Conservation (phyloP, 228 moss, liverwort and hornwort genomes). For the Sphagnum fallax region DNA sequence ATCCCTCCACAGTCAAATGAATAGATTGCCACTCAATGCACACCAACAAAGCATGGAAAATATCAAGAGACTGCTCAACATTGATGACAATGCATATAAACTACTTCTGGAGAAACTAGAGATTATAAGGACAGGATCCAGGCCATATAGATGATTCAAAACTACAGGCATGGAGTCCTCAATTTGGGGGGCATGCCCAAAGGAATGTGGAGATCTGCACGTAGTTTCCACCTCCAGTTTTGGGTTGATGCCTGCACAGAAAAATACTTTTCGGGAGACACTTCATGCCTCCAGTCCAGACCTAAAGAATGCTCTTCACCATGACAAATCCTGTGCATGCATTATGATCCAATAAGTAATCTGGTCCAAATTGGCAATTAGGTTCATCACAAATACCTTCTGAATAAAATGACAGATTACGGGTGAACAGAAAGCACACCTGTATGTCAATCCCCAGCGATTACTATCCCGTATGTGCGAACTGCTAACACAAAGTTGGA, state of each 20-base stretch:
- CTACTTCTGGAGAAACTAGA: too few relatives aligned
- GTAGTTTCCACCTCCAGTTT: conserved; percentile 29
- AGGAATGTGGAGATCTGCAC: conserved; percentile 42
- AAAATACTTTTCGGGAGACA: conserved; percentile 43
- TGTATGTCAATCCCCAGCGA: conserved; percentile 55
- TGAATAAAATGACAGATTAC: not conserved
- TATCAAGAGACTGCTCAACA: too few relatives aligned
- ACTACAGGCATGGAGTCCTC: not conserved
- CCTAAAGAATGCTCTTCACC: conserved; percentile 39
- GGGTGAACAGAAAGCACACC: conserved; percentile 13
- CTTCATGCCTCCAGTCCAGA: conserved; percentile 71
- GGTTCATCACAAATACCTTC: not conserved
- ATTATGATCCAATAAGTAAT: not conserved
- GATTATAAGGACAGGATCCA: too few relatives aligned
- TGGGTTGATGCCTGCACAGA: conserved; percentile 41
- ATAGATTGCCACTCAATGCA: too few relatives aligned
- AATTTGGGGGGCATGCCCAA: conserved; percentile 6
- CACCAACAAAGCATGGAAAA: too few relatives aligned
- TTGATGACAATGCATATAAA: too few relatives aligned
- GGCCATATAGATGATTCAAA: too few relatives aligned
- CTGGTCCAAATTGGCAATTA: not conserved
- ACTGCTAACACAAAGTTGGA: conserved; percentile 32
- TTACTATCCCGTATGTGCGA: conserved; percentile 36
- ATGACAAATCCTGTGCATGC: conserved; percentile 31
- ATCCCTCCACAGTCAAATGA: too few relatives aligned